Percentiles rank a stretch among this genome's conserved stretches.
Evolutionary conservation across 345 rosid genomes (phyloP).

Genomic region (Sisymbrium altissimum): DNA sequence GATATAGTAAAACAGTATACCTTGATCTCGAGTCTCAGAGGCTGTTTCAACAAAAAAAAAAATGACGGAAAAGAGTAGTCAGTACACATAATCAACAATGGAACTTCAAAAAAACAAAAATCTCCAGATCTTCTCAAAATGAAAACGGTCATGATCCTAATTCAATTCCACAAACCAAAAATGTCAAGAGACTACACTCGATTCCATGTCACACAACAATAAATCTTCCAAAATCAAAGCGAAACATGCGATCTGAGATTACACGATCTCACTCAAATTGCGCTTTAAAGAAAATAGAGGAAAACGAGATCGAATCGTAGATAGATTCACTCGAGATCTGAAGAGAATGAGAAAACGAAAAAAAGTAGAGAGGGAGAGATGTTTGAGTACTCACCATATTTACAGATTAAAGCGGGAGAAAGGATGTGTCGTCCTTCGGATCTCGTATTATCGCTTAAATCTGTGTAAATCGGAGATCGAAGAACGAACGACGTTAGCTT

Average conservation of each 20-base stretch:
- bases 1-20: conserved; percentile 29
- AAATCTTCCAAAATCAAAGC: neutral
- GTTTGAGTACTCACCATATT: conserved; percentile 24
- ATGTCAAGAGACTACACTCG: conserved; percentile 24
- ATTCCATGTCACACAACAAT: conserved; percentile 11
- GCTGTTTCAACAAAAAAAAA: conserved; percentile 34
- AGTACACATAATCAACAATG: neutral
- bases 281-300: neutral
- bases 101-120: neutral
- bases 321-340: conserved; percentile 27
- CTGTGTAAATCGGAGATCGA: conserved; percentile 33
- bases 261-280: conserved; percentile 1
- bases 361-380: neutral
- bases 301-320: conserved; percentile 23
- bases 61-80: neutral
- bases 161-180: conserved; percentile 8
- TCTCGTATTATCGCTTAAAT: conserved; percentile 24
- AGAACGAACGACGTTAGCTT: conserved; percentile 27
- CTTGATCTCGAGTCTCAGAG: conserved; percentile 48
- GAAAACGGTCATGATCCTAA: conserved; percentile 5
- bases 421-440: conserved; percentile 12
- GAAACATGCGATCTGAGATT: conserved; percentile 26
- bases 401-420: conserved; percentile 18
- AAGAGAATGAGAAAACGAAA: neutral
- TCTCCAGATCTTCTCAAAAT: conserved; percentile 15